phyloP scores from a whole-genome alignment of 2,329 filamentous ascomycete species.

The Epichloe coenophiala region DNA sequence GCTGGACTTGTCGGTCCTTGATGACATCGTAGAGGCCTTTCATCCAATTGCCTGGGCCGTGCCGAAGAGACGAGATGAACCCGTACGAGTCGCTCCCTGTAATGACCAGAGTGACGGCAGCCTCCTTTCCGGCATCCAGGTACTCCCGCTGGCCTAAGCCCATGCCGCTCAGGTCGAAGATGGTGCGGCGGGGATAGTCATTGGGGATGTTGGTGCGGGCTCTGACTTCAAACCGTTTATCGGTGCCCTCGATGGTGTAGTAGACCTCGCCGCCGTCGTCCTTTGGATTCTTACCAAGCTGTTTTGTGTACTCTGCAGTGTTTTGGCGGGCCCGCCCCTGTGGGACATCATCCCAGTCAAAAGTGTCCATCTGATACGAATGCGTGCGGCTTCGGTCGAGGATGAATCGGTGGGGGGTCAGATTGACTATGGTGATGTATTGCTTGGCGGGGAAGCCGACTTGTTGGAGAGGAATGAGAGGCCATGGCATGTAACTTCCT shows the following conservation, averaged over 20 bases:
- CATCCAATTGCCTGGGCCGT: slow-evolving; percentile 20
- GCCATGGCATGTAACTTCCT: slow-evolving; percentile 7
- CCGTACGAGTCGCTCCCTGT: slow-evolving; percentile 21
- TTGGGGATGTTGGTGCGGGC: slow-evolving; percentile 17
- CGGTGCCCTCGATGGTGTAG: slow-evolving; percentile 17
- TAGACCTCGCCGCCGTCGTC: slow-evolving; percentile 20
- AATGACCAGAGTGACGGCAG: slow-evolving; percentile 20
- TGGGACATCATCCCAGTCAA: slow-evolving; percentile 20
- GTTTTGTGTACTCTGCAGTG: slow-evolving; percentile 13
- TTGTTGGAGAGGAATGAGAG: neutral
- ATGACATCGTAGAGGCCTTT: slow-evolving; percentile 18
- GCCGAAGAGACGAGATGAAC: slow-evolving; percentile 17
- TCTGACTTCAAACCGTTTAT: slow-evolving; percentile 17
- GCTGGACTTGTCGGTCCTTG: slow-evolving; percentile 25
- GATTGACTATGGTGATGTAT: slow-evolving; percentile 21
- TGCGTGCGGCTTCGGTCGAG: slow-evolving; percentile 14
- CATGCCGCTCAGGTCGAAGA: slow-evolving; percentile 19
- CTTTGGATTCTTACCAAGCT: slow-evolving; percentile 5
- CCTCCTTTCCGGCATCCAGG: slow-evolving; percentile 16
- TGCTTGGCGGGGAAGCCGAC: slow-evolving; percentile 9
- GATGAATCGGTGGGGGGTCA: slow-evolving; percentile 19
- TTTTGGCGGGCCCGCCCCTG: slow-evolving; percentile 20
- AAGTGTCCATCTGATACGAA: slow-evolving; percentile 19
- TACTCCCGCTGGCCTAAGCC: slow-evolving; percentile 21
- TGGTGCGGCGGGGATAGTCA: slow-evolving; percentile 13